Base-by-base conservation (phyloP, 2,329 filamentous ascomycete species). In the Rhynchosporium graminicola region DNA sequence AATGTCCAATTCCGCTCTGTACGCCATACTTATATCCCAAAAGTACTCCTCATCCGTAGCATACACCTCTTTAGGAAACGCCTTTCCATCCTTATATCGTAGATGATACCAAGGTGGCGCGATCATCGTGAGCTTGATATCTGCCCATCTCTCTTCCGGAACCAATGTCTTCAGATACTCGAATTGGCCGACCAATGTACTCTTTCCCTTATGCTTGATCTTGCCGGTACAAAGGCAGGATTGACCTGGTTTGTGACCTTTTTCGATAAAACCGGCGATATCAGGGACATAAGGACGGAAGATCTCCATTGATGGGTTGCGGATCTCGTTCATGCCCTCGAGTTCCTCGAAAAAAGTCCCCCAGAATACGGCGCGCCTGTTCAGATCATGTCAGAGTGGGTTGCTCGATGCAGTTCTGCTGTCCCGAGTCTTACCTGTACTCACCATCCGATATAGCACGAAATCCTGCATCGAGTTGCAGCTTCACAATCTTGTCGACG, bases 21-120 rank as follows among this genome's bases (percentile, higher is more conserved):
- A 83, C 43, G 82, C 83, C 63, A 77, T 77, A 50, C 82, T 80
- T 54, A 85, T 80, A 67, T 85, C 83, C 13, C 71, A 76, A 59
- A 85, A 82, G 68, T 84, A 84, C 68, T 82, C 80, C 62, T 79
- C 76, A 48, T 84, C 81, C 36, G 76, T 80, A n/a, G 72, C 67
- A 66, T 85, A 85, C 31, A 81, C 80, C 1, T 81, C 79, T 59
- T 79, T 79, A 7, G 78, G 77, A 69, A 80, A 85, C 33, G 82
- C 82, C 59, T 77, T 75, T 57, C 82, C 81, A 65, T 82, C 78
- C 68, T 78, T 80, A 65, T 84, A 83, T 51, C 86, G 80, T 73
- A 89, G 79, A 75, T 91, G 87, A 73, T 89, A 90, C 82, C 87
- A 89, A 72, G 84, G 84, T 2, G 86, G 86, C 3, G 86, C 85